These are phyloP conservation scores for Cercospora berteroae DNA, from an alignment of 2,329 filamentous ascomycete species.

Conservation along the genomic window DNA sequence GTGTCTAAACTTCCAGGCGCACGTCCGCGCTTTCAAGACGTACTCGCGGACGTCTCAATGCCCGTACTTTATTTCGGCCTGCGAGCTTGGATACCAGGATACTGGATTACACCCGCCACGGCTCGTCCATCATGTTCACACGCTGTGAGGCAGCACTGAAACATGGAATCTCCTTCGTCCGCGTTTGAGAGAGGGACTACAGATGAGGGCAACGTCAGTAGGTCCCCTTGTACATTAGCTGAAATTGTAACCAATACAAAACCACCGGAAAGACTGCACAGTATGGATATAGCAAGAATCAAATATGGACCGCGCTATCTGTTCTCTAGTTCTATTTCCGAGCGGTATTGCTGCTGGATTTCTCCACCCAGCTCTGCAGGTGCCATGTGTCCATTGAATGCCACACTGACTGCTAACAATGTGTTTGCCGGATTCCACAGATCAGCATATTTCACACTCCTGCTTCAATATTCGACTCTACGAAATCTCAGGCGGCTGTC, in stretches of 20 bases:
- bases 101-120: neutral
- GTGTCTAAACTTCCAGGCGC: slow-evolving; percentile 30
- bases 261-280: neutral
- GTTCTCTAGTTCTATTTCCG: neutral
- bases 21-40: neutral
- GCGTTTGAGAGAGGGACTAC: neutral
- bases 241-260: neutral
- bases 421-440: neutral
- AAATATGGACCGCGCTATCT: neutral
- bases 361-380: neutral
- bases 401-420: neutral
- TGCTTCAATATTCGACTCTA: neutral
- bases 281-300: neutral
- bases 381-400: too few relatives aligned
- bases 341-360: neutral
- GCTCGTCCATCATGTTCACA: neutral
- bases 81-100: neutral
- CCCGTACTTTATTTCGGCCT: neutral
- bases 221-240: neutral
- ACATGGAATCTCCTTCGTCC: neutral
- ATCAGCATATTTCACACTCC: neutral
- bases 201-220: neutral
- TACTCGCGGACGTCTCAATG: too few relatives aligned
- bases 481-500: neutral
- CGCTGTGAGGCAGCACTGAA: neutral